Base-by-base conservation (phyloP, 2,329 filamentous ascomycete genomes). In the Plectosphaerella sp. region DNA sequence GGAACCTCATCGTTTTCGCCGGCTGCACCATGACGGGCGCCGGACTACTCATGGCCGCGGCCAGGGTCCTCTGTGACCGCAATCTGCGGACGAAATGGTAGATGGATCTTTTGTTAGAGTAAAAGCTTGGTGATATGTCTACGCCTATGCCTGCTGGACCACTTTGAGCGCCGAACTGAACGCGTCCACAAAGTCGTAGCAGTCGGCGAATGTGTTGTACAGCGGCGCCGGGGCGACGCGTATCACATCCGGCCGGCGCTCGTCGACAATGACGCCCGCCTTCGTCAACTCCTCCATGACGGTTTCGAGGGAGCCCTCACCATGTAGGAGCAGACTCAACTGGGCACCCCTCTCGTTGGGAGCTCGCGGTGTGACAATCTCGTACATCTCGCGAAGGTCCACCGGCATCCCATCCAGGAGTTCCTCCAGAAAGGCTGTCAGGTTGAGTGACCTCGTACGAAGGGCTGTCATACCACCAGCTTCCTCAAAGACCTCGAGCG, bases 231-330 rank as follows among this genome's bases (percentile, higher is more conserved):
- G 89, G 5, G 90, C 89, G 5, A 93, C 83, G 9, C 90, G 75
- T 46, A 95, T 83, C 12, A 94, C 90, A 66, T 92, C 82, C 2
- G 90, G 90, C 65, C 86, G 87, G 55, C 90, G 76, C 72, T 92
- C 86, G 63, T 95, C 90, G n/a, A 89, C 80, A 1, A 94, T 78
- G 3, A 93, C 82, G 1, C 86, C 86, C 5, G 79, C 75, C 20
- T 78, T 74, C 58, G 88, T 81, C 36, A 95, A 67, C 52, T 74
- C 74, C 51, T 74, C 71, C 63, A 85, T 79, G 6, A 93, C 80
- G 8, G 63, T 64, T 20, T 91, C 88, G 47, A 94, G 70, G 54
- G 91, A 61, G 0, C 86, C 88, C 1, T 78, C 74, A 14, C 78
- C 70, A 9, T 94, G 74, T 48, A 84, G 69, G 28, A 95, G 66